phyloP scores from a whole-genome alignment of 257 asterid genomes.

The Nyctanthes arbortristis region DNA sequence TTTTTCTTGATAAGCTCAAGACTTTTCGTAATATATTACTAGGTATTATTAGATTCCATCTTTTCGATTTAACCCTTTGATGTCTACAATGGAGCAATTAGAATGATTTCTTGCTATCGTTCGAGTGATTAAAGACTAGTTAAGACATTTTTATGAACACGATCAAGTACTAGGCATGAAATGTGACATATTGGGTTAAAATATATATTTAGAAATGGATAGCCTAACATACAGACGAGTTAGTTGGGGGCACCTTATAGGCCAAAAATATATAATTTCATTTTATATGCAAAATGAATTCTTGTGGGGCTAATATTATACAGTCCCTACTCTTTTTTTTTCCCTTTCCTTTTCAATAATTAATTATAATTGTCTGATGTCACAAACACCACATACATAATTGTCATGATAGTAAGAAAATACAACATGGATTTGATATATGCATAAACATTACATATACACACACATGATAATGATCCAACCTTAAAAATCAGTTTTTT shows the following conservation, averaged over 20 bases:
- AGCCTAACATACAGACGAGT: too few relatives aligned
- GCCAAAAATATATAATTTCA: constrained; percentile 18
- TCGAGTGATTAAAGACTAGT: too few relatives aligned
- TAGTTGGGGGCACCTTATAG: background rate
- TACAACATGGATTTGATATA: constrained; percentile 18
- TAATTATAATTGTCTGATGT: constrained; percentile 46
- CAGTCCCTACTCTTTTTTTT: constrained; percentile 27
- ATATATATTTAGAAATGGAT: too few relatives aligned
- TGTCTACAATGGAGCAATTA: background rate
- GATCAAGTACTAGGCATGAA: background rate
- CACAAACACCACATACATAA: constrained; percentile 45
- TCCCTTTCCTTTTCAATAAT: constrained; percentile 46
- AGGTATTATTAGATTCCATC: background rate
- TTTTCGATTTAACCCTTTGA: constrained; percentile 4
- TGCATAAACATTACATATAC: background rate
- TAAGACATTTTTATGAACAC: too few relatives aligned
- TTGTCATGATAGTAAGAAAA: constrained; percentile 28
- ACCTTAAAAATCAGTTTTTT: constrained; percentile 14
- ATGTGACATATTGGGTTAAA: too few relatives aligned
- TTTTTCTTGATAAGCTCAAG: constrained; percentile 15
- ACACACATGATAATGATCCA: constrained; percentile 2
- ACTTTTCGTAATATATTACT: background rate
- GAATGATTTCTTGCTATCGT: background rate
- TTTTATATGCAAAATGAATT: constrained; percentile 24
- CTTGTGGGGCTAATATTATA: constrained; percentile 49